A percentile compares a stretch with the other conserved stretches of the same genome.
Evolutionary conservation across 1,284 basidiomycete species (phyloP).

Genomic region (Pascua sp.): DNA sequence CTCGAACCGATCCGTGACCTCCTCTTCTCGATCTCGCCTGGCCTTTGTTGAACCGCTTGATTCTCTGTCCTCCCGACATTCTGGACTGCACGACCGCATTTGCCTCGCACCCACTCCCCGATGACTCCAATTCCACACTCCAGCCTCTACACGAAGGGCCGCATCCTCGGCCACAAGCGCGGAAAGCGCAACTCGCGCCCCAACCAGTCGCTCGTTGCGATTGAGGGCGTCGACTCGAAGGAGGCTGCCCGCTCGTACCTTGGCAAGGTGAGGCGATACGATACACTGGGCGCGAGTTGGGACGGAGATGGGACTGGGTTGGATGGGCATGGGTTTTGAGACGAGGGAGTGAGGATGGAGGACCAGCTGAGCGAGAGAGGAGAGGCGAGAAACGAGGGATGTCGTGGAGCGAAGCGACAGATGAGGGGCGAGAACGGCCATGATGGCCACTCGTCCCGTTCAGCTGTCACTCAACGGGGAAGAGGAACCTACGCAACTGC

Average conservation of each 20-base stretch:
- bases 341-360: neutral
- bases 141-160: slow-evolving; percentile 94
- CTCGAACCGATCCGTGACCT: neutral
- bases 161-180: slow-evolving; percentile 96
- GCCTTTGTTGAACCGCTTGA: neutral
- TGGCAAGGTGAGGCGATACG: slow-evolving; percentile 74
- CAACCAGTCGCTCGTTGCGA: slow-evolving; percentile 93
- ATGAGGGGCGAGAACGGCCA: too few relatives aligned
- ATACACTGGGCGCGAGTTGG: neutral
- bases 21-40: neutral
- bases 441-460: too few relatives aligned
- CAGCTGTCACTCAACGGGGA: too few relatives aligned
- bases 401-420: neutral
- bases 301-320: neutral
- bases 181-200: slow-evolving; percentile 94
- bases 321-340: too few relatives aligned
- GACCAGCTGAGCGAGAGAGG: neutral
- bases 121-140: neutral
- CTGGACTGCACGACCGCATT: neutral
- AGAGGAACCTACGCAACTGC: too few relatives aligned
- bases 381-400: too few relatives aligned
- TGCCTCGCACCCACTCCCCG: neutral
- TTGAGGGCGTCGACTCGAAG: slow-evolving; percentile 91
- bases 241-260: slow-evolving; percentile 97
- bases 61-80: neutral